phyloP scores from a whole-genome alignment of 345 rosid species.

The Excoecaria agallocha region DNA sequence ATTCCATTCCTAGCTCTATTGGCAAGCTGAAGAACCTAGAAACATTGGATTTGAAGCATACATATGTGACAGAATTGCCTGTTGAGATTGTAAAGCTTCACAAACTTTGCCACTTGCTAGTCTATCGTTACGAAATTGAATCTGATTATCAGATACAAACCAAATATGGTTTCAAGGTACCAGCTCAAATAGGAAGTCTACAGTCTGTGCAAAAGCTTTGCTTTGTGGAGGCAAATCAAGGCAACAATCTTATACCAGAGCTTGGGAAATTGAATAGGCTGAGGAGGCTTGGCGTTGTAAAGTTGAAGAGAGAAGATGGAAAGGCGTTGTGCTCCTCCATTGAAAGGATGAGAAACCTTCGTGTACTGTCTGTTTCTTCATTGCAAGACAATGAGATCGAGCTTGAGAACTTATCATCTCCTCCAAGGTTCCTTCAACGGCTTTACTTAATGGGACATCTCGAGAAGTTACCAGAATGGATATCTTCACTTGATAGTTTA shows the following conservation, averaged over 20 bases:
- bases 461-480: slow-evolving; percentile 20
- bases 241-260: neutral
- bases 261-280: slow-evolving; percentile 11
- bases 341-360: slow-evolving; percentile 19
- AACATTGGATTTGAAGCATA: slow-evolving; percentile 31
- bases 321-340: slow-evolving; percentile 19
- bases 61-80: slow-evolving; percentile 23
- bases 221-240: slow-evolving; percentile 13
- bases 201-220: slow-evolving; percentile 15
- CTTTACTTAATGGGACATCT: slow-evolving; percentile 12
- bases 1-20: slow-evolving; percentile 24
- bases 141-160: slow-evolving; percentile 15
- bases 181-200: slow-evolving; percentile 18
- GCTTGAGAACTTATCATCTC: slow-evolving; percentile 27
- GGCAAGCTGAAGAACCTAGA: slow-evolving; percentile 33
- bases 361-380: slow-evolving; percentile 31
- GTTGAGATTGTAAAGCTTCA: slow-evolving; percentile 24
- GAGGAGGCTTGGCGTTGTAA: slow-evolving; percentile 21
- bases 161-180: slow-evolving; percentile 23
- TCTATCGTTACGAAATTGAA: slow-evolving; percentile 15
- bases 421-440: slow-evolving; percentile 20
- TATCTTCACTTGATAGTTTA: neutral
- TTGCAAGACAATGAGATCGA: slow-evolving; percentile 30
- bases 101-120: slow-evolving; percentile 25
- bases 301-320: slow-evolving; percentile 22